Evolutionary conservation across 495 filamentous ascomycete species (phyloP), one percentile per base, ranked within the genome.

Genomic region (Aspergillus egyptiacus): DNA sequence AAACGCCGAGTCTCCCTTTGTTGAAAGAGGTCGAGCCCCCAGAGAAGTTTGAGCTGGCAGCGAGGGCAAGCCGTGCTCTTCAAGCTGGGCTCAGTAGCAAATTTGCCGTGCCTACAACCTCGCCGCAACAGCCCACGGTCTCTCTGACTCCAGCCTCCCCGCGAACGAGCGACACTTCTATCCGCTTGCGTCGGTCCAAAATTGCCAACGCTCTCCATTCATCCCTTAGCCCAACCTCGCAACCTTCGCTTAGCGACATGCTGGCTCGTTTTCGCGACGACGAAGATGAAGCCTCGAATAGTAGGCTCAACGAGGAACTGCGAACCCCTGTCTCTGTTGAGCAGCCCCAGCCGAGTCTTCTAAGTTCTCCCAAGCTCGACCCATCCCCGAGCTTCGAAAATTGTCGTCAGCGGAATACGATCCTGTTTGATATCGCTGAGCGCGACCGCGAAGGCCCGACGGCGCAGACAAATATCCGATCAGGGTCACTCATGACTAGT

Each of bases 391-490:
- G 64, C 45, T 56, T 62, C 34, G 63, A 72, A 54, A 47, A 56
- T 19, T 58, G 53, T 40, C 61, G 59, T n/a, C 62, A 61, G 15
- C 61, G 69, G 31, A 77, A 75, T 32, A 64, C 70, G 1, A 56
- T 72, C 32, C 46, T 70, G 13, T 68, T 75, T 22, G 67, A 71
- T 17, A 75, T 76, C 17, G 70, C 73, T 1, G 76, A 81, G 57
- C 67, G 70, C 17, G 79, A 83, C 24, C 74, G 76, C 45, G 77
- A 79, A 43, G 82, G 79, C 10, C 77, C 84, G 6, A 76, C 80
- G 13, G 80, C 86, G 0, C 81, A 85, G 46, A 86, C 86, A 35
- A 93, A 94, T 65, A 80, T 96, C 43, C 78, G 89, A 10, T 89
- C 90, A 4, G 87, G 84, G 27, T 84, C 85, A 8, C 65, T 89